These are phyloP conservation scores for Tricholomella constricta DNA, from an alignment of 768 basidiomycete genomes.

Conservation along the genomic window DNA sequence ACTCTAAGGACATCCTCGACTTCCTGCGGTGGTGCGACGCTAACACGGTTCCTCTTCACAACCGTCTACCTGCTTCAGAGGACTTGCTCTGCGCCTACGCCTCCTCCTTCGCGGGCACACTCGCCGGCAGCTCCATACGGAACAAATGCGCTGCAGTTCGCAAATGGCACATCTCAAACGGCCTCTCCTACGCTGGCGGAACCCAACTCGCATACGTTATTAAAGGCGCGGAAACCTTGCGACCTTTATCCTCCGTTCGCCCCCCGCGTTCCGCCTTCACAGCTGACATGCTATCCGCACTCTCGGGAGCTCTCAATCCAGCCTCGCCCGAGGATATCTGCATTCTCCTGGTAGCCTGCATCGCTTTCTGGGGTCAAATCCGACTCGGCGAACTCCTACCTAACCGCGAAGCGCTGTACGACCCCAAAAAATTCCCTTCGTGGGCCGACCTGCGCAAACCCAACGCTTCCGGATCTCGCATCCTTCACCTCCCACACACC, in stretches of 20 bases:
- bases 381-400: constrained; percentile 33
- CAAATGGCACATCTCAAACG: constrained; percentile 36
- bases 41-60: constrained; percentile 11
- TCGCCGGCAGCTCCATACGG: constrained; percentile 19
- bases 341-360: constrained; percentile 22
- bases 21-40: constrained; percentile 13
- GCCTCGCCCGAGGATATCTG: constrained; percentile 18
- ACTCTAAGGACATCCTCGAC: constrained; percentile 5
- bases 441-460: not conserved
- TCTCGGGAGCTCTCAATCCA: too few relatives aligned
- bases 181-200: constrained; percentile 21
- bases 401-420: not conserved
- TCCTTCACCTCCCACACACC: not conserved
- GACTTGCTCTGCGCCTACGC: constrained; percentile 31
- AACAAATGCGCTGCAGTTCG: constrained; percentile 28
- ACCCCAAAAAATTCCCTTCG: not conserved
- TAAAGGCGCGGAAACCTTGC: constrained; percentile 22
- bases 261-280: too few relatives aligned
- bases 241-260: constrained; percentile 13
- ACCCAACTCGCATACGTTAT: constrained; percentile 24
- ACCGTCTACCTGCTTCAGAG: constrained; percentile 25
- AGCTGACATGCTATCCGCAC: not conserved
- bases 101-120: constrained; percentile 19
- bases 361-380: constrained; percentile 33
- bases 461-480: not conserved